A percentile compares a stretch with the other conserved stretches of the same genome.
Evolutionary conservation across 208 protist genomes (phyloP).

Genomic region (Novymonas esmeraldas): DNA sequence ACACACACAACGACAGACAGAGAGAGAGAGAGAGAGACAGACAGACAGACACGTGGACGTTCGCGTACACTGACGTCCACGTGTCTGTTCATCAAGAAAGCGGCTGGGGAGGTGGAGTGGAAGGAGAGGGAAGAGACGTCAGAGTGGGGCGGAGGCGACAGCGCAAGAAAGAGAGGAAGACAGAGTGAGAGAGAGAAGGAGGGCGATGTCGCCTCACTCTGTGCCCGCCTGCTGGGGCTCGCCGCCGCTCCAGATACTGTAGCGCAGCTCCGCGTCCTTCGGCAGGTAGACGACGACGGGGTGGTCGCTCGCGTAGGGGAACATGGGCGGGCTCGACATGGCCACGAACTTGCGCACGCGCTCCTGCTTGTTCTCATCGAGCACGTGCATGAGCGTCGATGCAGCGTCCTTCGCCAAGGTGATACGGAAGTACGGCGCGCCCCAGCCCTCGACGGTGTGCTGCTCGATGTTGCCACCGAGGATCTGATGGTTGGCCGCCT

Average conservation of each 20-base stretch:
- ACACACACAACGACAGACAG: not conserved
- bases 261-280: slow-evolving; percentile 56
- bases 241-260: slow-evolving; percentile 56
- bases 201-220: slow-evolving; percentile 13
- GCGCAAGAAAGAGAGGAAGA: slow-evolving; percentile 5
- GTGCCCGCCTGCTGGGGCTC: slow-evolving; percentile 28
- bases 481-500: slow-evolving; percentile 24
- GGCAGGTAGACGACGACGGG: slow-evolving; percentile 77
- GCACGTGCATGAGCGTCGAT: slow-evolving; percentile 21
- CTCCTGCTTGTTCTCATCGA: slow-evolving; percentile 19
- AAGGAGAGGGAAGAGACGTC: not conserved
- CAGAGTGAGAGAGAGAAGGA: not conserved
- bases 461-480: slow-evolving; percentile 32
- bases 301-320: slow-evolving; percentile 50
- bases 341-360: slow-evolving; percentile 44
- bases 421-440: slow-evolving; percentile 52
- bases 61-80: not conserved
- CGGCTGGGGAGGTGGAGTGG: not conserved
- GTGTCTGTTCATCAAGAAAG: too few relatives aligned
- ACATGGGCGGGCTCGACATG: slow-evolving; percentile 34
- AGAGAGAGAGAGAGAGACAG: too few relatives aligned
- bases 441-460: slow-evolving; percentile 31
- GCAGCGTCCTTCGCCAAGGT: slow-evolving; percentile 28
- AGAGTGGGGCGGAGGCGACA: not conserved
- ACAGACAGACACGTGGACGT: not conserved